Base-by-base conservation (phyloP, 164 flowering plant genomes). In the Vitis cinerea region DNA sequence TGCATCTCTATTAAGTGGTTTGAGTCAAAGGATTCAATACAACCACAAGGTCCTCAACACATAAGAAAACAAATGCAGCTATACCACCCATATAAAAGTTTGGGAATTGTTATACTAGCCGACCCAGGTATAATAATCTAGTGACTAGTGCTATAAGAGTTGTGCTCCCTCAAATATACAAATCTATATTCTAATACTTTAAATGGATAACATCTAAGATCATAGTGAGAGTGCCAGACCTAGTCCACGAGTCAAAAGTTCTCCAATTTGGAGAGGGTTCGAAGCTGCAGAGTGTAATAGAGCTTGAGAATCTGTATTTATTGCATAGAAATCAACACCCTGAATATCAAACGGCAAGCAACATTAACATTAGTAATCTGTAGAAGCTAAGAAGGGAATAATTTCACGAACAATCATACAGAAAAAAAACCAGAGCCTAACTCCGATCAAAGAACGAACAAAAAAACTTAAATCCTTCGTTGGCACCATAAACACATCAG, bases 301-400 rank as follows among this genome's bases (percentile, higher is more conserved):
- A 2, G 98, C 94, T 72, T 93, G 98, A 9, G 97, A 65, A 83
- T 96, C 97, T 8, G 98, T 93, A 80, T 96, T 96, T 79, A 96
- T 92, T 70, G 99, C 93, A 75, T 90, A 92, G 82, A 96, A 96
- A 76, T 96, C 97, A 56, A 93, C 95, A 57, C 97, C 93, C 98
- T 92, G 44, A 63, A 27, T 59, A 67, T 8, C 59, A 73, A 64
- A 77, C 9, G 55, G 57, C 57, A 54, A 54, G 12, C 3, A 29
- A 23, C 31, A 61, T 9, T 30, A 27, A 23, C 58, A 62, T 29
- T 11, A 59, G 16, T n/a, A 29, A 59, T 17, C 0, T 59, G 29
- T n/a, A 59, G 19, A 58, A 12, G 57, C 57, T 54, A 37, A 37
- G 44, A 37, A 23, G 5, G 44, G 57, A 54, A 4, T 13, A 54